Percentiles rank a stretch among this genome's conserved stretches.
Evolutionary conservation across 768 basidiomycete species (phyloP).

Genomic region (Astraeus odoratus): DNA sequence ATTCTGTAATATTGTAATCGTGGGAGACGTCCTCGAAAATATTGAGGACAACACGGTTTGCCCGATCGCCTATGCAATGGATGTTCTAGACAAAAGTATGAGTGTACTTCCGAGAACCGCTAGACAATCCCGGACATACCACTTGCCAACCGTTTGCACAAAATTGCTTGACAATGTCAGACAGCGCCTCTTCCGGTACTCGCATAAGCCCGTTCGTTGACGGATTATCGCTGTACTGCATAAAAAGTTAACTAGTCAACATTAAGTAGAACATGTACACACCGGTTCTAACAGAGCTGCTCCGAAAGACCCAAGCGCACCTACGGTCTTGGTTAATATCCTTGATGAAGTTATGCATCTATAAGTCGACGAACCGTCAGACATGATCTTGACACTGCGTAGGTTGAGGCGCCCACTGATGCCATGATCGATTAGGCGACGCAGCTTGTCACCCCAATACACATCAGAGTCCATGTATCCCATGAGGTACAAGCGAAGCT

Average conservation of each 20-base stretch:
- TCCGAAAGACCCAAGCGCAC: slow-evolving; percentile 89
- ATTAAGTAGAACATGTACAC: background rate
- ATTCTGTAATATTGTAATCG: slow-evolving; percentile 24
- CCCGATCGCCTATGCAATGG: slow-evolving; percentile 84
- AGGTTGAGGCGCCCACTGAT: slow-evolving; percentile 44
- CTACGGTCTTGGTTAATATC: slow-evolving; percentile 27
- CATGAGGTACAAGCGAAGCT: slow-evolving; percentile 63
- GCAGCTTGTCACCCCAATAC: slow-evolving; percentile 62
- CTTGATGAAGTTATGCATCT: background rate
- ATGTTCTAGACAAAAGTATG: slow-evolving; percentile 57
- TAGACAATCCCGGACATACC: slow-evolving; percentile 37
- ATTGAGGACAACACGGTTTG: slow-evolving; percentile 77
- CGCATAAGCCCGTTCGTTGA: slow-evolving; percentile 66
- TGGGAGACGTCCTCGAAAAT: slow-evolving; percentile 65
- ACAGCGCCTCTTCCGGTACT: slow-evolving; percentile 45
- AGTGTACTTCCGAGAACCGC: background rate
- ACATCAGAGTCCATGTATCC: slow-evolving; percentile 41
- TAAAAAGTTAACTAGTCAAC: slow-evolving; percentile 1
- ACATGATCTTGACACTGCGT: slow-evolving; percentile 66
- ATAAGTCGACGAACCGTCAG: slow-evolving; percentile 49
- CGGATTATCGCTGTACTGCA: slow-evolving; percentile 67
- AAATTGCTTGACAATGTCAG: slow-evolving; percentile 50
- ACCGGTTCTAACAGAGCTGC: slow-evolving; percentile 76
- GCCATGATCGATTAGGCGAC: slow-evolving; percentile 55
- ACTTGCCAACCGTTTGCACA: slow-evolving; percentile 79